Percentiles rank a stretch among this genome's conserved stretches.
These are phyloP conservation scores for Pseudevernia furfuracea DNA, from an alignment of 495 filamentous ascomycete species.

Conservation along the genomic window DNA sequence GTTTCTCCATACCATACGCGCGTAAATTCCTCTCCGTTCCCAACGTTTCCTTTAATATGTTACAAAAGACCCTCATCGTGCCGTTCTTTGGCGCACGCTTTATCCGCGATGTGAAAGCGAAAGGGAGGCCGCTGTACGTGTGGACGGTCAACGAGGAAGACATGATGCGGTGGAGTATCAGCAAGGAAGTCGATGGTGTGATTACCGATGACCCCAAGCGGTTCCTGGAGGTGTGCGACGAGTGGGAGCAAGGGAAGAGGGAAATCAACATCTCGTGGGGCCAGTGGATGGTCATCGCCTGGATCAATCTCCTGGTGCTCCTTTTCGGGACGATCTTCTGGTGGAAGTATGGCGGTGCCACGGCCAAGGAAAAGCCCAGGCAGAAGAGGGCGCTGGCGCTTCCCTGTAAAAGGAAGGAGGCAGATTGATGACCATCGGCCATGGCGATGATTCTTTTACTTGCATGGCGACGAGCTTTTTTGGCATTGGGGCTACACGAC, in stretches of 20 bases:
- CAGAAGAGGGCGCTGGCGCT: not conserved
- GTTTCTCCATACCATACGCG: constrained; percentile 60
- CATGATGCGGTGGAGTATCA: constrained; percentile 67
- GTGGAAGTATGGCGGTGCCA: constrained; percentile 19
- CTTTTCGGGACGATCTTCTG: constrained; percentile 23
- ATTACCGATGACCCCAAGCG: constrained; percentile 51
- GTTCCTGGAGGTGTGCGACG: constrained; percentile 38
- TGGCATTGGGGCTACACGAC: not conserved
- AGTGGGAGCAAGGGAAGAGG: constrained; percentile 28
- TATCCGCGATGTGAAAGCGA: constrained; percentile 47
- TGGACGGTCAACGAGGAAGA: constrained; percentile 80
- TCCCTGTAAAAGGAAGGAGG: not conserved
- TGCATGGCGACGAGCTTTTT: not conserved
- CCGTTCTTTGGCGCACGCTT: constrained; percentile 54
- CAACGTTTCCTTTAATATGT: constrained; percentile 65
- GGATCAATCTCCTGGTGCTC: constrained; percentile 24
- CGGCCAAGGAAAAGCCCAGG: constrained; percentile 5
- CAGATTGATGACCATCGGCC: not conserved
- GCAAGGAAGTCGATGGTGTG: constrained; percentile 45
- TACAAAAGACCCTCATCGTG: constrained; percentile 56
- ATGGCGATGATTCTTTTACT: not conserved
- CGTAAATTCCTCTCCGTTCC: constrained; percentile 56
- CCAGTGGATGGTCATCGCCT: constrained; percentile 18
- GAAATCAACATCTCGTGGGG: constrained; percentile 12
- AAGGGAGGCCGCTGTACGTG: constrained; percentile 52